phyloP scores from a whole-genome alignment of 257 asterid species.

The Capsicum pubescens region DNA sequence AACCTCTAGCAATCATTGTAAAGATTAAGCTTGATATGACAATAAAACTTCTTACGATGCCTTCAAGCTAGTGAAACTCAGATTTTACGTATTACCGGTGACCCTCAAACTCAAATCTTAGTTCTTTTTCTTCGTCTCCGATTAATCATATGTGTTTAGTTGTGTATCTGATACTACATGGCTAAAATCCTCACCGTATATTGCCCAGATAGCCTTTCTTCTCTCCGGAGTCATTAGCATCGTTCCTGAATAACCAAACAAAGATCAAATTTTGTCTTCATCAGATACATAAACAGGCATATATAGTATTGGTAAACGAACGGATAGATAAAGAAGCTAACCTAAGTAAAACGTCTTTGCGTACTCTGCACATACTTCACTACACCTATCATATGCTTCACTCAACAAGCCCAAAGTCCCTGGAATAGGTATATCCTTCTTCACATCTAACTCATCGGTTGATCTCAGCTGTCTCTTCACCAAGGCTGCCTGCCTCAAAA shows the following conservation, averaged over 20 bases:
- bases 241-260: conserved; percentile 64
- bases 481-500: conserved; percentile 89
- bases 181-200: conserved; percentile 68
- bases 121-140: neutral
- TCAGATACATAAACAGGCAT: neutral
- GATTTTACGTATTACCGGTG: neutral
- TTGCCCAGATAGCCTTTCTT: conserved; percentile 96
- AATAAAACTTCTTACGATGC: neutral
- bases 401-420: conserved; percentile 66
- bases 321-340: conserved; percentile 49
- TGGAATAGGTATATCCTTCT: conserved; percentile 67
- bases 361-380: conserved; percentile 96
- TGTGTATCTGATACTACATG: conserved; percentile 21
- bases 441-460: conserved; percentile 60
- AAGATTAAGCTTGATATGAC: neutral
- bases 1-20: too few species aligned
- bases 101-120: neutral
- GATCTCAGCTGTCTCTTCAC: conserved; percentile 65
- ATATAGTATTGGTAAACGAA: conserved; percentile 28
- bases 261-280: neutral
- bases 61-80: neutral
- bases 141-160: neutral
- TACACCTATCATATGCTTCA: conserved; percentile 94
- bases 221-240: conserved; percentile 96
- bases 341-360: conserved; percentile 98